phyloP scores from a whole-genome alignment of 345 rosid species.

The Toxicodendron radicans region DNA sequence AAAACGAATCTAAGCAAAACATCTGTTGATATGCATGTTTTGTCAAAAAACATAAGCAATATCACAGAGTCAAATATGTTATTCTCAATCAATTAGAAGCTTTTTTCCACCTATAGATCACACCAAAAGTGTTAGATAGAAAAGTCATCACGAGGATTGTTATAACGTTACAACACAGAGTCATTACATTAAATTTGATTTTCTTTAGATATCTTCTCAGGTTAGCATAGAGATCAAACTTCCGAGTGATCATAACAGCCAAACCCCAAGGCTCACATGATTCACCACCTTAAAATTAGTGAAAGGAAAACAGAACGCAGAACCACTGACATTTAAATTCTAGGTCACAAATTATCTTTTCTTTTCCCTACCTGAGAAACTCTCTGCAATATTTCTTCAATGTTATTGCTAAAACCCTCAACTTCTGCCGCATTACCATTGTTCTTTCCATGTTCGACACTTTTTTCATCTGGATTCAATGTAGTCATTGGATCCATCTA shows the following conservation, averaged over 20 bases:
- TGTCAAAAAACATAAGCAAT: neutral
- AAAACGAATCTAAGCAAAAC: neutral
- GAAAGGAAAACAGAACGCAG: neutral
- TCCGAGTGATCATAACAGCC: neutral
- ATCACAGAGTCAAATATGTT: neutral
- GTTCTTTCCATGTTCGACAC: slow-evolving; percentile 11
- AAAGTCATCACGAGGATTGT: neutral
- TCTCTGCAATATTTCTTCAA: slow-evolving; percentile 46
- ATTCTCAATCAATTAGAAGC: neutral
- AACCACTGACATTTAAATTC: neutral
- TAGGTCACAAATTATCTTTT: neutral
- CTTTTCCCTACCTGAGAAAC: slow-evolving; percentile 40
- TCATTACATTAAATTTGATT: neutral
- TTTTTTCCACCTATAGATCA: neutral
- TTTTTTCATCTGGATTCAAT: slow-evolving; percentile 22
- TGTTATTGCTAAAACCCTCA: slow-evolving; percentile 33
- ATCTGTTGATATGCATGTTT: neutral
- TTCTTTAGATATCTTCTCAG: no score
- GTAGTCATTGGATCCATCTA: slow-evolving; percentile 21
- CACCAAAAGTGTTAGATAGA: neutral
- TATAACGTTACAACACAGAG: neutral
- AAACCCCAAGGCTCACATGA: no score
- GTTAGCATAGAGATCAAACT: neutral
- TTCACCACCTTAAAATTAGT: neutral
- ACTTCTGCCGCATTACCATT: slow-evolving; percentile 31